Percentiles rank a stretch among this genome's conserved stretches.
Evolutionary conservation across 371 early-diverging fungal species (phyloP).

Genomic region (Mucor lusitanicus): DNA sequence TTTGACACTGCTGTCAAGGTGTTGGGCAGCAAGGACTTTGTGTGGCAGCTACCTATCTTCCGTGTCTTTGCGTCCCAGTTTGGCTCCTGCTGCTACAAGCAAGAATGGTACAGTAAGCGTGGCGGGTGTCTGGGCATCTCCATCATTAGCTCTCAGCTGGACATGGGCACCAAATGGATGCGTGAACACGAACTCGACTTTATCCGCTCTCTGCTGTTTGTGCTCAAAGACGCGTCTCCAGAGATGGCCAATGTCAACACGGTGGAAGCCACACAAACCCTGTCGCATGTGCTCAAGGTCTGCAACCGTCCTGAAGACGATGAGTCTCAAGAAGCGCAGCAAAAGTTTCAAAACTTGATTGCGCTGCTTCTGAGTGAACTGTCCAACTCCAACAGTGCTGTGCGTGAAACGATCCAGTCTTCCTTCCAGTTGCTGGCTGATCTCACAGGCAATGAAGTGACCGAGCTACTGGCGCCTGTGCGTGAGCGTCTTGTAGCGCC

Average conservation of each 20-base stretch:
- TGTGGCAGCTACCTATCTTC: constrained; percentile 73
- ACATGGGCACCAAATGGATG: constrained; percentile 88
- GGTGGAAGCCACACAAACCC: constrained; percentile 75
- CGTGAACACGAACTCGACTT: constrained; percentile 91
- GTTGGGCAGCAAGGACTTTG: constrained; percentile 57
- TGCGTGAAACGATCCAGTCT: constrained; percentile 88
- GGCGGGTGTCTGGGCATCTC: constrained; percentile 94
- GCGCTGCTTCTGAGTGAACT: constrained; percentile 88
- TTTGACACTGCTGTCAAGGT: constrained; percentile 62
- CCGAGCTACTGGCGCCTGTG: constrained; percentile 84
- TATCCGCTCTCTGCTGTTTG: constrained; percentile 88
- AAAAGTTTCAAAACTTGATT: constrained; percentile 71
- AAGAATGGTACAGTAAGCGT: constrained; percentile 82
- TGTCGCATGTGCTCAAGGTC: constrained; percentile 78
- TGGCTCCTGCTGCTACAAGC: constrained; percentile 84
- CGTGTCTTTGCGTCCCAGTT: constrained; percentile 78
- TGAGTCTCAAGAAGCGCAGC: constrained; percentile 55
- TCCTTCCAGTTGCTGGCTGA: constrained; percentile 82
- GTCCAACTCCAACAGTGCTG: constrained; percentile 88
- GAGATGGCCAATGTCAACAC: constrained; percentile 78
- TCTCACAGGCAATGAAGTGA: constrained; percentile 76
- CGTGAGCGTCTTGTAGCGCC: constrained; percentile 86
- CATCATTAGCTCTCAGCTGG: constrained; percentile 77
- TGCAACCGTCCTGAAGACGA: constrained; percentile 78
- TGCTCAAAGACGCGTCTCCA: constrained; percentile 89